A percentile compares a stretch with the other conserved stretches of the same genome.
Conservation (phyloP, 352 stramenopile genomes). For the Phytophthora nicotianae region DNA sequence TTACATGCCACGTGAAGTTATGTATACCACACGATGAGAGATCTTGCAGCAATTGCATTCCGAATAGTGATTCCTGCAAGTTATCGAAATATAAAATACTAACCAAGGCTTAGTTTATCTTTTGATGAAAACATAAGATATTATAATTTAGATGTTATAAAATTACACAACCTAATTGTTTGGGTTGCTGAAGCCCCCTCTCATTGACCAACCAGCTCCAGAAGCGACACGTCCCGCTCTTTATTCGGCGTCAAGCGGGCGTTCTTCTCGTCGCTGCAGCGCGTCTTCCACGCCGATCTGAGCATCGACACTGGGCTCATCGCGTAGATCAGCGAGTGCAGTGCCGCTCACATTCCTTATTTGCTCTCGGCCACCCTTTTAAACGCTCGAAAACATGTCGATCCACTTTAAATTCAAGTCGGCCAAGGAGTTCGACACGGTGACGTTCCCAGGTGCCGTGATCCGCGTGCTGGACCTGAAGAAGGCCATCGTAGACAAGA, state of each 20-base stretch:
- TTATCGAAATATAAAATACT: background rate
- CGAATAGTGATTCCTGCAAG: no score
- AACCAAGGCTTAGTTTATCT: no score
- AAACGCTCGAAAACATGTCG: slow-evolving; percentile 55
- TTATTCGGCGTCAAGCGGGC: background rate
- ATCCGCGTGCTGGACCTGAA: slow-evolving; percentile 92
- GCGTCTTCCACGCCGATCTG: slow-evolving; percentile 5
- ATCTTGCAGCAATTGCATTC: no score
- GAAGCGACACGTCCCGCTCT: slow-evolving; percentile 11
- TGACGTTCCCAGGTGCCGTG: slow-evolving; percentile 83
- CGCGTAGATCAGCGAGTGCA: slow-evolving; percentile 11
- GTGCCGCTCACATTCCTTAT: background rate
- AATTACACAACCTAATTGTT: background rate
- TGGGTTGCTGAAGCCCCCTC: background rate
- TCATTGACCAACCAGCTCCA: slow-evolving; percentile 32
- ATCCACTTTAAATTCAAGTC: slow-evolving; percentile 94
- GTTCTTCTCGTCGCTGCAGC: slow-evolving; percentile 6
- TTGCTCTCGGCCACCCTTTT: background rate
- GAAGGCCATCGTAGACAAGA: slow-evolving; percentile 93
- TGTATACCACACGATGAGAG: no score
- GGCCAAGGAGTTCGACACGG: slow-evolving; percentile 89
- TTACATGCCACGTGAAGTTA: no score
- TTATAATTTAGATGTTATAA: background rate
- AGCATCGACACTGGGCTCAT: slow-evolving; percentile 2
- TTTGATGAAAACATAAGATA: no score